These are phyloP conservation scores for Epichloe scottii DNA, from an alignment of 2,329 filamentous ascomycete genomes.

Conservation along the genomic window DNA sequence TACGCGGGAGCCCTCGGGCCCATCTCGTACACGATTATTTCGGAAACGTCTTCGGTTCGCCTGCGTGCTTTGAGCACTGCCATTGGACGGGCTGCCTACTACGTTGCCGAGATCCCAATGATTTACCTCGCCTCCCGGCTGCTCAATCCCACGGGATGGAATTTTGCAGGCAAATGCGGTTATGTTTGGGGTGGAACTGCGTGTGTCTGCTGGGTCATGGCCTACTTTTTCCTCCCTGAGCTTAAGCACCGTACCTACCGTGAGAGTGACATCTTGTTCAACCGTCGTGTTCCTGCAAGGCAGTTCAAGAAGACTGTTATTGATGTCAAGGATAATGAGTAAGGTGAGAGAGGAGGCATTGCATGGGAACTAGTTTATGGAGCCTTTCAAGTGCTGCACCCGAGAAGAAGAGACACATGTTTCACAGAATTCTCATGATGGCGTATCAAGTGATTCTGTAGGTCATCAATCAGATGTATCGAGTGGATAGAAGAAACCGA, in stretches of 20 bases:
- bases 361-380: too few relatives aligned
- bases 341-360: background rate
- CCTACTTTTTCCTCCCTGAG: constrained; percentile 38
- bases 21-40: constrained; percentile 26
- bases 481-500: too few relatives aligned
- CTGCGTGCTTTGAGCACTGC: constrained; percentile 27
- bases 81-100: constrained; percentile 27
- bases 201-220: constrained; percentile 20
- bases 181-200: constrained; percentile 33
- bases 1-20: constrained; percentile 25
- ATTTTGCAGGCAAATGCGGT: constrained; percentile 31
- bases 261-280: constrained; percentile 34
- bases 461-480: too few relatives aligned
- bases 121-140: constrained; percentile 26
- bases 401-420: too few relatives aligned
- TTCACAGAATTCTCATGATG: too few relatives aligned
- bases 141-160: constrained; percentile 25
- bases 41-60: constrained; percentile 30
- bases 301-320: constrained; percentile 11
- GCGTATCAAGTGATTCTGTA: too few relatives aligned
- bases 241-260: constrained; percentile 34
- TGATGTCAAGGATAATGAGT: constrained; percentile 5
- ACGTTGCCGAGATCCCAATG: constrained; percentile 28
- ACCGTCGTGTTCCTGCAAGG: constrained; percentile 14
- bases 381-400: too few relatives aligned